A percentile compares a stretch with the other conserved stretches of the same genome.
These are phyloP conservation scores for Trichoderma aggressivum DNA, from an alignment of 2,329 filamentous ascomycete species.

Conservation along the genomic window DNA sequence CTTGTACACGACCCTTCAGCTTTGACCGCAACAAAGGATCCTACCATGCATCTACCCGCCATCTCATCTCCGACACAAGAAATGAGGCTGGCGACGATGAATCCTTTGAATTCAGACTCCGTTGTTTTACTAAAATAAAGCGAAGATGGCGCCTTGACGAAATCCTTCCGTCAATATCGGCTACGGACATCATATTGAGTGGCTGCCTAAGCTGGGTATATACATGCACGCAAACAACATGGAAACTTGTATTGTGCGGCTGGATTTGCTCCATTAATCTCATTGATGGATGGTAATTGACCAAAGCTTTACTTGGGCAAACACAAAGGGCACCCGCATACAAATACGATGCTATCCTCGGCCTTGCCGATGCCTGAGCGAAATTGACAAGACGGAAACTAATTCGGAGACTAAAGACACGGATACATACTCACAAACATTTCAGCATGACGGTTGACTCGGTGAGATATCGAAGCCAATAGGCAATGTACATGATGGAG, in stretches of 20 bases:
- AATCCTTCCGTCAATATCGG: not conserved
- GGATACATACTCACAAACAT: not conserved
- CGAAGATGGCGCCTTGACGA: not conserved
- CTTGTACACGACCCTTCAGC: not conserved
- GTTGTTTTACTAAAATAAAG: not conserved
- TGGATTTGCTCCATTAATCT: not conserved
- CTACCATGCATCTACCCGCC: not conserved
- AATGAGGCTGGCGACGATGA: not conserved
- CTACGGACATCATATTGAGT: not conserved
- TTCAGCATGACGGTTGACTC: not conserved
- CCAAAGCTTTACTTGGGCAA: not conserved
- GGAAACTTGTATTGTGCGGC: not conserved
- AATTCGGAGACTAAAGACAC: not conserved
- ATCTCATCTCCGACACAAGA: not conserved
- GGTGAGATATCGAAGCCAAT: not conserved
- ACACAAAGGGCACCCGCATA: not conserved
- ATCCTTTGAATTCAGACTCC: not conserved
- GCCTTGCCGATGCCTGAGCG: not conserved
- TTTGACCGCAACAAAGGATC: not conserved
- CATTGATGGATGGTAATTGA: not conserved
- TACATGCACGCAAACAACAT: not conserved
- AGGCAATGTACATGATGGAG: not conserved
- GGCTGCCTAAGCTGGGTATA: not conserved
- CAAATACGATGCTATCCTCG: not conserved
- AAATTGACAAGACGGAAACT: not conserved